A percentile compares a stretch with the other conserved stretches of the same genome.
phyloP scores from a whole-genome alignment of 1,139 yeast species.

The Petasospora fabianii region DNA sequence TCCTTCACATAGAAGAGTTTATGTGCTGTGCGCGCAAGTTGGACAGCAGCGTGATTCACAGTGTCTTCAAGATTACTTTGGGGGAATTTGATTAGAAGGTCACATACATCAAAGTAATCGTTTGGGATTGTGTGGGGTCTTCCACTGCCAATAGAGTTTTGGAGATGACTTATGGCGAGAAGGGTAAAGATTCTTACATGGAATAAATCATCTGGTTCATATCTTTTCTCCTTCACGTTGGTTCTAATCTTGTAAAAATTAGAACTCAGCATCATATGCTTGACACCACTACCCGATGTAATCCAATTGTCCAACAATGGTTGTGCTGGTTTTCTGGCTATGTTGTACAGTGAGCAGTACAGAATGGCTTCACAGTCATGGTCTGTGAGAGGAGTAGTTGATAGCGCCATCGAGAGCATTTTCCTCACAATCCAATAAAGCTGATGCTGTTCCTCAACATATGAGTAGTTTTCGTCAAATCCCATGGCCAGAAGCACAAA shows the following conservation, averaged over 20 bases:
- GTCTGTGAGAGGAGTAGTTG: conserved; percentile 47
- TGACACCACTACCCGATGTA: conserved; percentile 44
- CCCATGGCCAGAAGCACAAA: conserved; percentile 49
- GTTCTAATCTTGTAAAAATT: conserved; percentile 39
- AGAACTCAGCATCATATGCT: conserved; percentile 41
- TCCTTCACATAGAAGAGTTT: conserved; percentile 21
- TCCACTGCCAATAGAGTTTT: conserved; percentile 45
- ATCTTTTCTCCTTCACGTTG: conserved; percentile 31
- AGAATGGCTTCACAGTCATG: conserved; percentile 54
- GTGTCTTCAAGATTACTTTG: conserved; percentile 46
- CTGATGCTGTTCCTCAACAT: conserved; percentile 40
- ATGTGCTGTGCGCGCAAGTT: conserved; percentile 28
- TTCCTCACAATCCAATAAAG: conserved; percentile 43
- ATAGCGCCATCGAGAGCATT: conserved; percentile 42
- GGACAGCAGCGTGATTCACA: conserved; percentile 44
- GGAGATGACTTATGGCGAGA: conserved; percentile 45
- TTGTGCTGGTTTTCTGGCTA: conserved; percentile 49
- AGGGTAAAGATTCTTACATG: conserved; percentile 49
- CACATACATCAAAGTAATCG: conserved; percentile 36
- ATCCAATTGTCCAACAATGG: conserved; percentile 46
- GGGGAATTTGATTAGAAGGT: conserved; percentile 40
- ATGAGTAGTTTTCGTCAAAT: conserved; percentile 45
- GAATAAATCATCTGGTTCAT: conserved; percentile 39
- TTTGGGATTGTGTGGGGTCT: conserved; percentile 36
- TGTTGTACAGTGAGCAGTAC: conserved; percentile 47